Evolutionary conservation across 768 basidiomycete genomes (phyloP), one percentile per base, ranked within the genome.

Genomic region (Pisolithus orientalis): DNA sequence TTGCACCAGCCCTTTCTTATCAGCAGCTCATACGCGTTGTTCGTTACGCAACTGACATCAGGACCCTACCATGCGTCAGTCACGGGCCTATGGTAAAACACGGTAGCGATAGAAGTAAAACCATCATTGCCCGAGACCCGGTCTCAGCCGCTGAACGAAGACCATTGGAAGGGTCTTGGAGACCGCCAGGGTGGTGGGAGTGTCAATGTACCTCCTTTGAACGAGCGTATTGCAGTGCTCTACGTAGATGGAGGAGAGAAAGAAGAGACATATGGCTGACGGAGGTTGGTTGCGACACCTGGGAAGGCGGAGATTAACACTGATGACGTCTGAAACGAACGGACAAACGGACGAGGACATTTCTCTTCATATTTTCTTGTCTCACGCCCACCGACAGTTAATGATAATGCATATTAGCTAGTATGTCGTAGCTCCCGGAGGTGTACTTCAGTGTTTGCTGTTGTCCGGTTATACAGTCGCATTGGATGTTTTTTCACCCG

Each of bases 1-100:
- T 84, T 21, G 78, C 82, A 4, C 83, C 83, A 14, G 70, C 64
- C 0, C 74, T 87, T 47, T 84, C 84, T 16, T 61, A 73, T 17
- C 65, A 68, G 2, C 85, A 87, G 58, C 76, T 76, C 21, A 69
- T 77, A 56, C 76, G 75, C 7, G 74, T 87, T 31, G 75, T 72
- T 55, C 63, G 60, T 29, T 85, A 77, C 52, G 83, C 83, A 7
- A 71, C 77, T 1, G 70, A 72, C 29, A 48, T 63, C 0, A 50
- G 64, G 4, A 83, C 83, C 0, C 71, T 84, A 8, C 78, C 76
- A 13, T 63, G 58, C 6, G 56, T 63, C 5, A 58, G 64, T 10
- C 58, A 58, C n/a, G 62, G 54, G 37, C 61, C 65, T 34, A 50
- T 54, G 6, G 50, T 42, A 53, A 46, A 44, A 31, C 46, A 37